A percentile compares a stretch with the other conserved stretches of the same genome.
phyloP scores from a whole-genome alignment of 2,329 filamentous ascomycete species.

The Neofusicoccum cordaticola region DNA sequence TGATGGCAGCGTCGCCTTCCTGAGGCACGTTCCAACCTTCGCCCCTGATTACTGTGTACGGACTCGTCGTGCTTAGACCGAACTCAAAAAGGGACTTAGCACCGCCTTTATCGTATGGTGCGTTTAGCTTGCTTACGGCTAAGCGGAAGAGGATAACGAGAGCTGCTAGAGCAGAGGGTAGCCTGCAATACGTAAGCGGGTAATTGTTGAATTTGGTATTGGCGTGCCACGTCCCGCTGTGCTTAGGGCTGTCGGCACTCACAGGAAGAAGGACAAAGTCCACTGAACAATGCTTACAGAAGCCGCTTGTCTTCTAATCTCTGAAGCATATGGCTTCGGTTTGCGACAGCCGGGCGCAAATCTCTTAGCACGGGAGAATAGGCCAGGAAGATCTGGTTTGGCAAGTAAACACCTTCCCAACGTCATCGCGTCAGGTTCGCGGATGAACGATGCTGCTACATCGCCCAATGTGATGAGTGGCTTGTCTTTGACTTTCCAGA shows the following conservation, averaged over 20 bases:
- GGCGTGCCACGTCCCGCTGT: not conserved
- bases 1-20: not conserved
- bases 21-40: not conserved
- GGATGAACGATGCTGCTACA: too few species aligned
- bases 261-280: too few species aligned
- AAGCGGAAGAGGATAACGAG: not conserved
- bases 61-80: not conserved
- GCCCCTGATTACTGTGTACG: not conserved
- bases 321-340: not conserved
- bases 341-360: not conserved
- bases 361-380: too few species aligned
- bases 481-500: too few species aligned
- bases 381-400: too few species aligned
- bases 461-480: too few species aligned
- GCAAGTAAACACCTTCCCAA: too few species aligned
- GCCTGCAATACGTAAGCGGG: not conserved
- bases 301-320: not conserved
- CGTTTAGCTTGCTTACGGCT: rapidly evolving
- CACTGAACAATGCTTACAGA: too few species aligned
- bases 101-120: not conserved
- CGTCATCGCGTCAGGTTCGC: too few species aligned
- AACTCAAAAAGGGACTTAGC: not conserved
- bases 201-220: not conserved
- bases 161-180: not conserved
- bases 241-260: too few species aligned